phyloP scores from a whole-genome alignment of 805 yeast genomes.

The Blastobotrys peoriensis region DNA sequence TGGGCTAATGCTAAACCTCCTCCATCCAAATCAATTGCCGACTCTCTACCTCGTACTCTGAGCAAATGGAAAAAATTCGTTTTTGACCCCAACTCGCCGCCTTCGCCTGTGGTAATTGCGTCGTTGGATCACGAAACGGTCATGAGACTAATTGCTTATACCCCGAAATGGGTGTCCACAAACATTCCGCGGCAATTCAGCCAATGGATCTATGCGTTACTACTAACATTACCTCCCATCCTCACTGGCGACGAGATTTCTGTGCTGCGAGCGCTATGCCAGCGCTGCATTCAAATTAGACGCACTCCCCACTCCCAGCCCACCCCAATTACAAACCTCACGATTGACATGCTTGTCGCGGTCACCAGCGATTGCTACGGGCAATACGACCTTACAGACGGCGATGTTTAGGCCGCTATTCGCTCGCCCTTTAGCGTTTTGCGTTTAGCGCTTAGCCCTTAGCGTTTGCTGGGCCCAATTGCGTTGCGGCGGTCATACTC shows the following conservation, averaged over 20 bases:
- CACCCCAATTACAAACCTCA: slow-evolving; percentile 16
- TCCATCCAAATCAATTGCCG: neutral
- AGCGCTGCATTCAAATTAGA: slow-evolving; percentile 26
- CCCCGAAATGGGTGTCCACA: slow-evolving; percentile 38
- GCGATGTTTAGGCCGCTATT: too few relatives aligned
- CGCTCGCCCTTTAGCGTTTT: too few relatives aligned
- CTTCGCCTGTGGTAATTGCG: slow-evolving; percentile 28
- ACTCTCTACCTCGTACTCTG: slow-evolving; percentile 31
- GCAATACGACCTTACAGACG: slow-evolving; percentile 11
- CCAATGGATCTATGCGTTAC: slow-evolving; percentile 38
- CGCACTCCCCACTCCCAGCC: slow-evolving; percentile 9
- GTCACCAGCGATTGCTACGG: slow-evolving; percentile 18
- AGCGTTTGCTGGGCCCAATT: slow-evolving; percentile 13
- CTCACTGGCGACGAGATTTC: slow-evolving; percentile 36
- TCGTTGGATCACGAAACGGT: slow-evolving; percentile 33
- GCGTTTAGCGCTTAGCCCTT: too few relatives aligned
- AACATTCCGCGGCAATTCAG: slow-evolving; percentile 26
- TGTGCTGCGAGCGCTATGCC: slow-evolving; percentile 37
- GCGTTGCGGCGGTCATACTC: slow-evolving; percentile 8
- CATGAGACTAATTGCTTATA: slow-evolving; percentile 37
- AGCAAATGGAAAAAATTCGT: slow-evolving; percentile 40
- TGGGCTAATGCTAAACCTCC: neutral
- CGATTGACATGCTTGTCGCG: slow-evolving; percentile 19
- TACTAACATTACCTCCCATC: slow-evolving; percentile 36
- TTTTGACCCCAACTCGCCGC: slow-evolving; percentile 28